phyloP scores from a whole-genome alignment of 306 rosid species.

The Lathyrus aphaca region DNA sequence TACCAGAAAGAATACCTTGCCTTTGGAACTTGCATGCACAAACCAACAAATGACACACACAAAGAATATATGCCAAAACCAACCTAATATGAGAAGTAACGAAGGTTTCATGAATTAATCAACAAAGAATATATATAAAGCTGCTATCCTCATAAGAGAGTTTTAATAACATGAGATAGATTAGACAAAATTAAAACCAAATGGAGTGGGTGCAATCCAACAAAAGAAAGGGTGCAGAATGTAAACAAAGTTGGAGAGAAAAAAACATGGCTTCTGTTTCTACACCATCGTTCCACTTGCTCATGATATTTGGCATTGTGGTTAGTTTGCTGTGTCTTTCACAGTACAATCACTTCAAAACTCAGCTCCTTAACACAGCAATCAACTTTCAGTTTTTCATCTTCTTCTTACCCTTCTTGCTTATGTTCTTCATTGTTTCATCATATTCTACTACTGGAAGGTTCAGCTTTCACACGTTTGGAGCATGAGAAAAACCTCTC shows the following conservation, averaged over 20 bases:
- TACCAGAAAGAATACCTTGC: neutral
- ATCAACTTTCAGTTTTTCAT: slow-evolving; percentile 58
- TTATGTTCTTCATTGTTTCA: slow-evolving; percentile 53
- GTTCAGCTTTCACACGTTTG: slow-evolving; percentile 40
- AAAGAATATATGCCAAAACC: slow-evolving; percentile 76
- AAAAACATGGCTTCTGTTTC: slow-evolving; percentile 57
- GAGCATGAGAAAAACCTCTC: neutral
- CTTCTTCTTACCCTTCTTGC: slow-evolving; percentile 51
- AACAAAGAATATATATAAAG: neutral
- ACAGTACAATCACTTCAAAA: slow-evolving; percentile 47
- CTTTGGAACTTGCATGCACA: slow-evolving; percentile 2
- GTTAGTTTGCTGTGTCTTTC: slow-evolving; percentile 65
- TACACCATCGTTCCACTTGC: slow-evolving; percentile 61
- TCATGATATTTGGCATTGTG: slow-evolving; percentile 69
- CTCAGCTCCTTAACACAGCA: slow-evolving; percentile 48
- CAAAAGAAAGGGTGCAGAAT: slow-evolving; percentile 69
- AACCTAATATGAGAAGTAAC: slow-evolving; percentile 37
- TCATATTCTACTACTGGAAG: slow-evolving; percentile 47
- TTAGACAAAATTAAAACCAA: neutral
- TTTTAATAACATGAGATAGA: neutral
- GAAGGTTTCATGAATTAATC: neutral
- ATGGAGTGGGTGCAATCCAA: slow-evolving; percentile 69
- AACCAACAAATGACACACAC: slow-evolving; percentile 49
- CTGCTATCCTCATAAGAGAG: neutral
- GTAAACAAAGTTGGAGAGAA: slow-evolving; percentile 67